These are phyloP conservation scores for Celoporthe dispersa DNA, from an alignment of 2,329 filamentous ascomycete genomes.

Conservation along the genomic window DNA sequence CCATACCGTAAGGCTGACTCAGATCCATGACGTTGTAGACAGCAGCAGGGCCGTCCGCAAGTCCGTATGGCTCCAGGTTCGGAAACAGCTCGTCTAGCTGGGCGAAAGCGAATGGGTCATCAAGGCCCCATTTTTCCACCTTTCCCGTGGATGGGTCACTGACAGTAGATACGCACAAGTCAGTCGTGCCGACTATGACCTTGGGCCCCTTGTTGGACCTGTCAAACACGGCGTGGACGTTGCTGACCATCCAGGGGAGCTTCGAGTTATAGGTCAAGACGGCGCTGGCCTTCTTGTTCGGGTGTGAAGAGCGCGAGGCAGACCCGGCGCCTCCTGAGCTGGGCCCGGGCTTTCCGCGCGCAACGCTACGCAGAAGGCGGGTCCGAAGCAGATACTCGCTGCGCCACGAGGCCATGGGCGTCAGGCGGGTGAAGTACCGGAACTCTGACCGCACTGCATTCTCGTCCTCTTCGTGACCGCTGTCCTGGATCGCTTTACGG, in stretches of 20 bases:
- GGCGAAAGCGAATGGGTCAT: constrained; percentile 73
- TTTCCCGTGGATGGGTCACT: constrained; percentile 81
- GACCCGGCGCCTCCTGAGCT: constrained; percentile 55
- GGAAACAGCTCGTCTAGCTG: constrained; percentile 81
- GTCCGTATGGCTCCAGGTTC: constrained; percentile 74
- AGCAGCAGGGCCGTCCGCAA: constrained; percentile 78
- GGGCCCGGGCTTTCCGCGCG: constrained; percentile 77
- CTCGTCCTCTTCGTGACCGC: constrained; percentile 50
- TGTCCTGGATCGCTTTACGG: constrained; percentile 42
- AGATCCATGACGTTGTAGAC: constrained; percentile 88
- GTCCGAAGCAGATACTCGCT: constrained; percentile 94
- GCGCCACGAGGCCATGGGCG: constrained; percentile 85
- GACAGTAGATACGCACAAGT: constrained; percentile 75
- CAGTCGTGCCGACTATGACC: constrained; percentile 82
- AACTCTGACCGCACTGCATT: constrained; percentile 70
- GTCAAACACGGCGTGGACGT: constrained; percentile 77
- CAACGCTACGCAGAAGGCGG: constrained; percentile 78
- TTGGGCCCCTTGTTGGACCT: constrained; percentile 74
- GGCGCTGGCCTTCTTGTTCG: constrained; percentile 70
- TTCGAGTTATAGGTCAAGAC: constrained; percentile 87
- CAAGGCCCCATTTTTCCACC: constrained; percentile 80
- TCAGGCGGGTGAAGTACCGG: constrained; percentile 82
- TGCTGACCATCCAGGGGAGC: constrained; percentile 77
- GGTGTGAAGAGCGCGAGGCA: constrained; percentile 52
- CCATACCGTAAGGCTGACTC: constrained; percentile 80